Conservation (phyloP, 139 green algal genomes). For the Chlamydomonas applanata region DNA sequence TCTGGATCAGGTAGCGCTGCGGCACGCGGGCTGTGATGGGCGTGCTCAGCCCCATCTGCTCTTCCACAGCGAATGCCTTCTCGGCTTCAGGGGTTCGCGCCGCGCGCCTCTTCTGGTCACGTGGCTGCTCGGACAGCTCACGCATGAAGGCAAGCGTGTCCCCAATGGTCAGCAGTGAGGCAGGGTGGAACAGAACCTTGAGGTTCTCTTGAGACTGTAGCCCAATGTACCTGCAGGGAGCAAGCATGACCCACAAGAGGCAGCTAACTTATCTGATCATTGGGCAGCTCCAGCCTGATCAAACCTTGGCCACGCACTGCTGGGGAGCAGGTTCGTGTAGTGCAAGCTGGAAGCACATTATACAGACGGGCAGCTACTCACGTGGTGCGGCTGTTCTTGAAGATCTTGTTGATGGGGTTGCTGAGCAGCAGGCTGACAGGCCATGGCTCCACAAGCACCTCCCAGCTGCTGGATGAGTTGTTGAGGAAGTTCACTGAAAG, state of each 20-base stretch:
- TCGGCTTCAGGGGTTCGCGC: neutral
- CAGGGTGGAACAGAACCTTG: slow-evolving; percentile 75
- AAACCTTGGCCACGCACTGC: too few species aligned
- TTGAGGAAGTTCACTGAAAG: slow-evolving; percentile 71
- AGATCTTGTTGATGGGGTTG: slow-evolving; percentile 53
- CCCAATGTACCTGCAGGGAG: slow-evolving; percentile 63
- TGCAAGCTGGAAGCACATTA: neutral
- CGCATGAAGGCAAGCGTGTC: slow-evolving; percentile 63
- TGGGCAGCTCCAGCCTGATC: too few species aligned
- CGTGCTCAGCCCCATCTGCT: slow-evolving; percentile 60
- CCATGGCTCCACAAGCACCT: slow-evolving; percentile 73
- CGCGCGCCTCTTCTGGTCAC: neutral
- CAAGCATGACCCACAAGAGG: neutral
- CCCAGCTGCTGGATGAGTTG: slow-evolving; percentile 72
- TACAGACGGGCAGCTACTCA: slow-evolving; percentile 27
- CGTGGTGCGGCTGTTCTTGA: slow-evolving; percentile 48
- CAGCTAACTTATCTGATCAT: too few species aligned
- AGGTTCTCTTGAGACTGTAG: slow-evolving; percentile 61
- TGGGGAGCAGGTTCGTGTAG: neutral
- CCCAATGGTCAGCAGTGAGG: slow-evolving; percentile 70
- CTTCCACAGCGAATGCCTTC: slow-evolving; percentile 32
- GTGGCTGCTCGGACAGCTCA: slow-evolving; percentile 9
- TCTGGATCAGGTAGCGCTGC: slow-evolving; percentile 84
- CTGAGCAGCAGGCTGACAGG: slow-evolving; percentile 37
- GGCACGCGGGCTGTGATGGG: slow-evolving; percentile 61